Base-by-base conservation (phyloP, 2,329 filamentous ascomycete species). In the Fusarium sp. region DNA sequence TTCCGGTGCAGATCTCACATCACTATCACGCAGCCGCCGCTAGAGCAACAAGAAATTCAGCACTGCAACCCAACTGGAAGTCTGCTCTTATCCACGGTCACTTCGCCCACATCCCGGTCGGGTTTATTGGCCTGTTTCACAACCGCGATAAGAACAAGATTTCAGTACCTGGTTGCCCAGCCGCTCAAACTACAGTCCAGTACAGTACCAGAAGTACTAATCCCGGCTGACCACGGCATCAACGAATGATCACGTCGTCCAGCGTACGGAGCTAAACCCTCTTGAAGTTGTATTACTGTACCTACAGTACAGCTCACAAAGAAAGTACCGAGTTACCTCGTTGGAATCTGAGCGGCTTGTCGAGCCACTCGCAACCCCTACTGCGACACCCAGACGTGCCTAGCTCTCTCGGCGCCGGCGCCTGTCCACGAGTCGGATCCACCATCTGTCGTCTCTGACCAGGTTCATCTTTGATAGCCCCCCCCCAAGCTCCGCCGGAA, bases 401-500 rank as follows among this genome's bases (percentile, higher is more conserved):
- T 69, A 43, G 72, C 64, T 67, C 48, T 64, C 60, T 45, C 59
- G 64, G 71, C 71, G 37, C 64, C 71, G 67, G 63, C 69, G 75
- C 68, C 64, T 59, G 65, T 54, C 67, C 66, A 69, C 64, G 60
- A 72, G 65, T 64, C 65, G 52, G 64, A 61, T 57, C 75, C 76
- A 78, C 76, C 59, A 52, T 39, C 65, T 45, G 50, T 33, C 64
- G 62, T 57, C 64, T 64, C 52, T 67, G 43, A 63, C 66, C 54
- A 41, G 72, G 60, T 68, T 73, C 60, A 50, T 66, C 67, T 64
- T 67, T 70, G 59, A 76, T 65, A 72, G 65, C 75, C 69, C 65
- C 69, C 65, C 70, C 70, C 59, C 48, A 77, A 72, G 72, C 65
- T 72, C 72, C 73, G 72, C 75, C 75, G 64, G 67, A 80, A 78